phyloP scores from a whole-genome alignment of 371 early-diverging fungal genomes.

The Synchytrium microbalum region DNA sequence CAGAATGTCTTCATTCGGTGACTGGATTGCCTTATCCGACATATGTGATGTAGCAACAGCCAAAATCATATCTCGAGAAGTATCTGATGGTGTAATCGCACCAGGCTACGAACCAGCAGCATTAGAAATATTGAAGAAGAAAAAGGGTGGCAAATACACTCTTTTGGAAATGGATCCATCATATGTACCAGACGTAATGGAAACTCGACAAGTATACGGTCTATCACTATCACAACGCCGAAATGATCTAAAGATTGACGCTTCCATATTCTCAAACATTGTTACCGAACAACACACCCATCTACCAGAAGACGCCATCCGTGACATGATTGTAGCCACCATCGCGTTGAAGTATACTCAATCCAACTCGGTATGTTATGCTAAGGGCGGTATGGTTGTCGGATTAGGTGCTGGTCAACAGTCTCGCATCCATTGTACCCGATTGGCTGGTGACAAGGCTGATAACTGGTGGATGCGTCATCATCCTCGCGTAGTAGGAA shows the following conservation, averaged over 20 bases:
- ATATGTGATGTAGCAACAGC: conserved; percentile 89
- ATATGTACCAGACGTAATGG: conserved; percentile 76
- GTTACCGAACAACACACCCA: conserved; percentile 70
- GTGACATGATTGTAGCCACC: conserved; percentile 90
- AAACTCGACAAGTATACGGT: conserved; percentile 92
- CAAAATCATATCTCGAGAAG: conserved; percentile 86
- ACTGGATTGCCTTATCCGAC: conserved; percentile 91
- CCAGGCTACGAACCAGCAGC: conserved; percentile 84
- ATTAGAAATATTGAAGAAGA: conserved; percentile 79
- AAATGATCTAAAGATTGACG: conserved; percentile 71
- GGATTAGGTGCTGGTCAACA: conserved; percentile 98
- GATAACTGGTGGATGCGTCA: conserved; percentile 97
- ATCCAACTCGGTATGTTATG: conserved; percentile 96
- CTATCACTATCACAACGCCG: conserved; percentile 82
- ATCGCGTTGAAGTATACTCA: conserved; percentile 97
- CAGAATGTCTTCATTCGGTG: conserved; percentile 97
- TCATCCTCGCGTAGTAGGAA: conserved; percentile 79
- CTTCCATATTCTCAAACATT: conserved; percentile 69
- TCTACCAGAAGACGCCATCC: conserved; percentile 60
- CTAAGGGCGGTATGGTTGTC: conserved; percentile 95
- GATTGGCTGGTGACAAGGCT: conserved; percentile 97
- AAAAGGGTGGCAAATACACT: conserved; percentile 95
- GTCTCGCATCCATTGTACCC: conserved; percentile 92
- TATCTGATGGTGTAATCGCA: conserved; percentile 95
- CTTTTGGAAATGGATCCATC: conserved; percentile 84